Evolutionary conservation across 495 filamentous ascomycete genomes (phyloP).

Genomic region (Chaetomium fimeti): DNA sequence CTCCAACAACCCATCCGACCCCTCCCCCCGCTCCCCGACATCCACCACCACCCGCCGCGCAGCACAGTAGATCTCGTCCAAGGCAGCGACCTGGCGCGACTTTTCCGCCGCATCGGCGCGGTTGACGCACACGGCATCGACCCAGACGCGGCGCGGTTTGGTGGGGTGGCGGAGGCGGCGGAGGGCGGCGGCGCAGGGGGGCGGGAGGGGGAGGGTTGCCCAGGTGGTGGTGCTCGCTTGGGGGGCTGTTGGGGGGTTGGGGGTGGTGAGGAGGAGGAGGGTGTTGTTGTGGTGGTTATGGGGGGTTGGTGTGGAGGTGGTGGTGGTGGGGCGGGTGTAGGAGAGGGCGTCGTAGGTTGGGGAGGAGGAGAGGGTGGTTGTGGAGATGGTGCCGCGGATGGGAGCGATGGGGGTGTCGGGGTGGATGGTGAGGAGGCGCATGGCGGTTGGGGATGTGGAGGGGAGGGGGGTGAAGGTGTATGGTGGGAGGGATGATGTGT

Average conservation of each 20-base stretch:
- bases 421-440: conserved; percentile 15
- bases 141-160: not conserved
- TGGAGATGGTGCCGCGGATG: conserved; percentile 4
- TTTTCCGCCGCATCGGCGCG: not conserved
- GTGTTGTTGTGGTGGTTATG: not conserved
- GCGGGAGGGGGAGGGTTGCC: not conserved
- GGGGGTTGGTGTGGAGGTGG: not conserved
- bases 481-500: not conserved
- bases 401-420: conserved; percentile 4
- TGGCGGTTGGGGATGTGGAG: not conserved
- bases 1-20: conserved; percentile 22
- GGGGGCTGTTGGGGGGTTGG: not conserved
- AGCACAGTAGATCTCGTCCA: conserved; percentile 1
- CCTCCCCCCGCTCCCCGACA: conserved; percentile 13
- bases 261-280: not conserved
- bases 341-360: conserved; percentile 27
- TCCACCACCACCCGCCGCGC: not conserved
- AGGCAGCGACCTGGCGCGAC: not conserved
- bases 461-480: conserved; percentile 11
- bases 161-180: not conserved
- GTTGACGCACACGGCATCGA: not conserved
- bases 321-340: conserved; percentile 6
- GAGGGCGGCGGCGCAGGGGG: not conserved
- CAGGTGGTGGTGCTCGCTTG: not conserved
- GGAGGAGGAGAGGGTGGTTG: not conserved